Conservation (phyloP, 192 early-diverging fungal species). For the Phycomyces nitens region DNA sequence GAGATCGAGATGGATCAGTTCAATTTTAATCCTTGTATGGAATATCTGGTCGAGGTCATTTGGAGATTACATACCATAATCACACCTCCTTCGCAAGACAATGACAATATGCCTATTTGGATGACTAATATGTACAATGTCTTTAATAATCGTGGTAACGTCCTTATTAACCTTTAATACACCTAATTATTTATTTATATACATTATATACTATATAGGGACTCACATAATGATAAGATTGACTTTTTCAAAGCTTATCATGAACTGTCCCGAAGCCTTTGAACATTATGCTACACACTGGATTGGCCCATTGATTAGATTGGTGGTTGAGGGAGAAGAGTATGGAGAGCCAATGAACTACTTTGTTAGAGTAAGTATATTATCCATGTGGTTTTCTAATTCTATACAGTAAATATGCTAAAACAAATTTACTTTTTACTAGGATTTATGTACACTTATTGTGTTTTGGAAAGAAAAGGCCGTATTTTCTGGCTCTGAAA, state of each 20-base stretch:
- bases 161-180: not conserved
- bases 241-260: slow-evolving; percentile 62
- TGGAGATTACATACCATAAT: slow-evolving; percentile 44
- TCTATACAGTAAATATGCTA: not conserved
- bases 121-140: slow-evolving; percentile 57
- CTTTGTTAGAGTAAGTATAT: slow-evolving; percentile 57
- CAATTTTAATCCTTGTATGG: slow-evolving; percentile 65
- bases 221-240: slow-evolving; percentile 55
- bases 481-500: slow-evolving; percentile 27
- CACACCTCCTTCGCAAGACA: slow-evolving; percentile 31
- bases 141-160: slow-evolving; percentile 40
- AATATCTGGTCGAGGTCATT: slow-evolving; percentile 53
- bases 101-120: slow-evolving; percentile 54
- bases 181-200: slow-evolving; percentile 6
- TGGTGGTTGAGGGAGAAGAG: slow-evolving; percentile 45
- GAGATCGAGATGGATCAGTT: slow-evolving; percentile 55
- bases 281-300: slow-evolving; percentile 52
- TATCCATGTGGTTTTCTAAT: too few species aligned
- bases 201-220: slow-evolving; percentile 18
- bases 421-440: not conserved
- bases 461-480: slow-evolving; percentile 57
- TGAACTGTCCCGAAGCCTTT: slow-evolving; percentile 64
- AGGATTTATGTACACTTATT: slow-evolving; percentile 65
- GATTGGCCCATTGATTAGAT: slow-evolving; percentile 55
- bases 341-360: slow-evolving; percentile 65